A percentile compares a stretch with the other conserved stretches of the same genome.
Evolutionary conservation across 305 asterid species (phyloP).

Genomic region (Petunia hybrid): DNA sequence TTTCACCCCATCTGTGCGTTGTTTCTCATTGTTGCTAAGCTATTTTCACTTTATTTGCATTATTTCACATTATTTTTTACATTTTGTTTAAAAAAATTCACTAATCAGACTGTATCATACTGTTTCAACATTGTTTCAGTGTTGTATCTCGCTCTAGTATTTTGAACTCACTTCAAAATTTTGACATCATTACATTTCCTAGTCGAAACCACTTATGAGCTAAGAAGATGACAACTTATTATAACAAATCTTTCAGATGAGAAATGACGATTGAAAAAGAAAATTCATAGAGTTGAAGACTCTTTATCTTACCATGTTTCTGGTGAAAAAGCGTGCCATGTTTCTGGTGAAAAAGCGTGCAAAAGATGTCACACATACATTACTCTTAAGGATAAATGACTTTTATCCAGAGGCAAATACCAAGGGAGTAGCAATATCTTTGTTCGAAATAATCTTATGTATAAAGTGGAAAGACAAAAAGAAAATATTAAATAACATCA

Average conservation of each 20-base stretch:
- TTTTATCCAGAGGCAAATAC: conserved; percentile 32
- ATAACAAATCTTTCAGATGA: not conserved
- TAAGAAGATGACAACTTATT: not conserved
- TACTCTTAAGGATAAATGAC: conserved; percentile 18
- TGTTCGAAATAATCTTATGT: conserved; percentile 31
- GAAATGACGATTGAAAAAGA: not conserved
- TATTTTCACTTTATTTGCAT: too few relatives aligned
- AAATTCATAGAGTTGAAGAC: not conserved
- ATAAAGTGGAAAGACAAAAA: not conserved
- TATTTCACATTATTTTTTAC: too few relatives aligned
- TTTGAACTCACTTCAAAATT: conserved; percentile 4
- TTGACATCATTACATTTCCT: not conserved
- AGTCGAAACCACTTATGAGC: not conserved
- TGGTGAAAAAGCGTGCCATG: not conserved
- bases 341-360: conserved; percentile 13
- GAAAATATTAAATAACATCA: conserved; percentile 3
- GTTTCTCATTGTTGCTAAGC: too few relatives aligned
- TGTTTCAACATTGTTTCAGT: too few relatives aligned
- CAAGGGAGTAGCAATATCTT: conserved; percentile 29
- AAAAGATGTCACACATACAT: conserved; percentile 23
- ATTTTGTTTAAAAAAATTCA: too few relatives aligned
- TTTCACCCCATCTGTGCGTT: too few relatives aligned
- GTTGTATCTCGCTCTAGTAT: conserved; percentile 22
- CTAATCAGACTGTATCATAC: too few relatives aligned
- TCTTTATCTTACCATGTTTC: conserved; percentile 30